phyloP scores from a whole-genome alignment of 495 filamentous ascomycete genomes.

The Daldinia loculata region DNA sequence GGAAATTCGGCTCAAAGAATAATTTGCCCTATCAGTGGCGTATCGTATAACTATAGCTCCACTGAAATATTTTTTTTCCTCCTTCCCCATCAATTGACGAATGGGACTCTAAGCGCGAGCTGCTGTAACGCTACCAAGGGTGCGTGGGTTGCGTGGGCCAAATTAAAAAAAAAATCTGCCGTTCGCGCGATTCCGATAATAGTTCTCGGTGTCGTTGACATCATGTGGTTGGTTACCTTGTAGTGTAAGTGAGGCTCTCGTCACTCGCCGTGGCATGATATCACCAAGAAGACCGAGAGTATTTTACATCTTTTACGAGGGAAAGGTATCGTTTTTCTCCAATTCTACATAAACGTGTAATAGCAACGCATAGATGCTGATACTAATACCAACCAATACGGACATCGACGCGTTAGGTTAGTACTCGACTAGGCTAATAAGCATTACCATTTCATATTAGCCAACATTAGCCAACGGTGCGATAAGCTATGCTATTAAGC shows the following conservation, averaged over 20 bases:
- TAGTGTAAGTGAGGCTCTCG: slow-evolving; percentile 20
- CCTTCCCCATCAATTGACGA: slow-evolving; percentile 24
- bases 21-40: slow-evolving; percentile 26
- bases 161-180: slow-evolving; percentile 17
- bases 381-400: background rate
- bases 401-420: background rate
- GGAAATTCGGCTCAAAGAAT: slow-evolving; percentile 15
- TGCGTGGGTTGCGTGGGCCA: slow-evolving; percentile 12
- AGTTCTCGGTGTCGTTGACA: slow-evolving; percentile 3
- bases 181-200: slow-evolving; percentile 12
- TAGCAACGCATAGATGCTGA: background rate
- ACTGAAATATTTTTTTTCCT: slow-evolving; percentile 31
- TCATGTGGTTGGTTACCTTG: slow-evolving; percentile 19
- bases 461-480: background rate
- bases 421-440: background rate
- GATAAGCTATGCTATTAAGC: background rate
- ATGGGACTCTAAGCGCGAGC: slow-evolving; percentile 22
- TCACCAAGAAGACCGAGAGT: background rate
- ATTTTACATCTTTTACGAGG: background rate
- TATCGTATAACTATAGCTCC: slow-evolving; percentile 26
- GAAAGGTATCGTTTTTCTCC: background rate
- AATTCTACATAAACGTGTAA: background rate
- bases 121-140: slow-evolving; percentile 25
- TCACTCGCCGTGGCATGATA: slow-evolving; percentile 10
- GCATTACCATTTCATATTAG: slow-evolving; percentile 3